Evolutionary conservation across 2,329 filamentous ascomycete genomes (phyloP).

Genomic region (Xylariaceae sp.): DNA sequence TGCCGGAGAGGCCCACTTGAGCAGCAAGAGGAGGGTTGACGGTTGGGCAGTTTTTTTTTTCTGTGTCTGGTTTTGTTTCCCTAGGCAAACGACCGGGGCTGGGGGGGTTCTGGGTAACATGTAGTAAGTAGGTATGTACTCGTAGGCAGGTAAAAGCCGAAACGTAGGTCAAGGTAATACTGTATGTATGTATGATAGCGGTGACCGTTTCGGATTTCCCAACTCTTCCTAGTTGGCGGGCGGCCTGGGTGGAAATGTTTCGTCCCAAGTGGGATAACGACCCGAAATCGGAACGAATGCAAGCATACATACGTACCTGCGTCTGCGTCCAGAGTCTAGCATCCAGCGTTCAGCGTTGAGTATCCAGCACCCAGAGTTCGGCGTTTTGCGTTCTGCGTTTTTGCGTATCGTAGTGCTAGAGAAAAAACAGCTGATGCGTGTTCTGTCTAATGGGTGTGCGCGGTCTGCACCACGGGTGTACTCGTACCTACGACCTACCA

Average conservation of each 20-base stretch:
- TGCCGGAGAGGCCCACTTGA: neutral
- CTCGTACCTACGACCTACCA: too few relatives aligned
- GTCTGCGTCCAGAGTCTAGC: neutral
- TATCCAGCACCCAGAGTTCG: too few relatives aligned
- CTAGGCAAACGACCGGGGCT: neutral
- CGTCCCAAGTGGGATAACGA: neutral
- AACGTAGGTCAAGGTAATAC: neutral
- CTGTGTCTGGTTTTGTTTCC: neutral
- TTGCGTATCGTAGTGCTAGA: too few relatives aligned
- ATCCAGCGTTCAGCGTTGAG: too few relatives aligned
- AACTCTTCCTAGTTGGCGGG: neutral
- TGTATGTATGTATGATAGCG: neutral
- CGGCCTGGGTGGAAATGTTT: neutral
- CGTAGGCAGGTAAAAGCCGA: neutral
- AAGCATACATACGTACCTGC: neutral
- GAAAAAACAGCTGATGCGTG: neutral
- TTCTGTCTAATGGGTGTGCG: neutral
- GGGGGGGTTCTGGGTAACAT: neutral
- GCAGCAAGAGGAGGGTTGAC: neutral
- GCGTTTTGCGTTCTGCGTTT: too few relatives aligned
- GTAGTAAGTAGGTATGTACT: too few relatives aligned
- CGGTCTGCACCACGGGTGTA: neutral
- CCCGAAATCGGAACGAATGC: neutral
- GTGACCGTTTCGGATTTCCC: neutral
- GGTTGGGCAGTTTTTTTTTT: neutral